Evolutionary conservation across 352 stramenopile species (phyloP), one percentile per base, ranked within the genome.

Genomic region (Globisporangium lucens): DNA sequence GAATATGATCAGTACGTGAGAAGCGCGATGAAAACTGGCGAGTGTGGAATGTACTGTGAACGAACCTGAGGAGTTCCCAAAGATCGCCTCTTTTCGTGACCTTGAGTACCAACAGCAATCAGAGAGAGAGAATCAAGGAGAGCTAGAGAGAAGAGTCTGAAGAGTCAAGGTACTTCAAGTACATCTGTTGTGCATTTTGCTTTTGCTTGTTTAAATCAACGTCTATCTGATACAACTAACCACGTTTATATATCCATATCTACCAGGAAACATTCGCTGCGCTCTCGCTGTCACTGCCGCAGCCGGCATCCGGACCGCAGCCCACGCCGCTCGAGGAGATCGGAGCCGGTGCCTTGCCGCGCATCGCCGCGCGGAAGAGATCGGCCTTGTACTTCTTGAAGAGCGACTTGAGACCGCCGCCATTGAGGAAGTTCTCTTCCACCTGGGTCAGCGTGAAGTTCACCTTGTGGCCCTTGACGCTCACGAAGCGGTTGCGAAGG

Each of bases 311-410:
- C 41, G 63, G 56, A 35, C 80, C 81, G 41, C 83, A 91, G 62
- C 81, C 81, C n/a, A 90, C 83, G 61, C 78, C 75, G 15, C 78
- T 67, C 12, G 83, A 82, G 17, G 82, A 72, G 64, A 90, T 90
- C 7, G 81, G 71, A 63, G 63, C 77, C 6, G 79, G 62, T 2
- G 81, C 83, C 78, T 93, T 94, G 73, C 80, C 80, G 56, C 80
- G 77, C 82, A 94, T 88, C 7, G 85, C 85, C 3, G 85, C 85
- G 41, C 83, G 82, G 77, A 94, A 94, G 43, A 94, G 74, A 60
- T 94, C 85, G n/a, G 83, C 81, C 74, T 92, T 92, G 82, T 94
- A 89, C 68, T 85, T 83, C 67, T 87, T 85, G 76, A 92, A 94
- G 2, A 94, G 80, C 30, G 76, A 74, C 74, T 91, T 82, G 35